Evolutionary conservation across 2,329 filamentous ascomycete genomes (phyloP).

Genomic region (Periconia digitata): DNA sequence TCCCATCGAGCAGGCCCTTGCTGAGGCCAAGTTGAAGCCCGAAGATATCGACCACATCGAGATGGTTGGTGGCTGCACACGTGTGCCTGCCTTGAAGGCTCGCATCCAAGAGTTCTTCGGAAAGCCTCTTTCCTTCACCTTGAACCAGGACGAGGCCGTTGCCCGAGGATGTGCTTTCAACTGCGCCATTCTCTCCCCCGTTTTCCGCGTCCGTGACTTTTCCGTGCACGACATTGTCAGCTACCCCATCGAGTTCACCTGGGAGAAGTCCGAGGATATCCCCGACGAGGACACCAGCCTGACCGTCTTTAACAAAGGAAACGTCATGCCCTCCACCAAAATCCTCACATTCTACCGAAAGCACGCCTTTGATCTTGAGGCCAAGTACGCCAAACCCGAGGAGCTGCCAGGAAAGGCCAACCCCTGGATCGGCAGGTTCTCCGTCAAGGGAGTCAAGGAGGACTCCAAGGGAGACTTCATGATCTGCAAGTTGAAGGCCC

Average conservation of each 20-base stretch:
- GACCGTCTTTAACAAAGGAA: constrained; percentile 96
- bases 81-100: constrained; percentile 91
- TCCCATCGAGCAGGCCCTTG: constrained; percentile 86
- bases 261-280: constrained; percentile 98
- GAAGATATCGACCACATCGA: constrained; percentile 94
- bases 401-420: constrained; percentile 84
- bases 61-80: constrained; percentile 91
- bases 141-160: constrained; percentile 97
- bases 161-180: constrained; percentile 95
- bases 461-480: constrained; percentile 96
- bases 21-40: constrained; percentile 85
- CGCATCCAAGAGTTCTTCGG: constrained; percentile 87
- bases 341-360: constrained; percentile 99
- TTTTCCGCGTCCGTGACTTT: constrained; percentile 98
- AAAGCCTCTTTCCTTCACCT: constrained; percentile 90
- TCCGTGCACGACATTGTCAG: constrained; percentile 95
- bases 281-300: constrained; percentile 97
- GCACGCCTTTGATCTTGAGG: constrained; percentile 94
- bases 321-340: constrained; percentile 96
- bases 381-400: constrained; percentile 86
- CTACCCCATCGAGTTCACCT: constrained; percentile 98
- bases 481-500: constrained; percentile 99
- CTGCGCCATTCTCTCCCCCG: constrained; percentile 94
- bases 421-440: constrained; percentile 96
- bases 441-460: constrained; percentile 94